Base-by-base conservation (phyloP, 768 basidiomycete species). In the Rhizopogon rudus region DNA sequence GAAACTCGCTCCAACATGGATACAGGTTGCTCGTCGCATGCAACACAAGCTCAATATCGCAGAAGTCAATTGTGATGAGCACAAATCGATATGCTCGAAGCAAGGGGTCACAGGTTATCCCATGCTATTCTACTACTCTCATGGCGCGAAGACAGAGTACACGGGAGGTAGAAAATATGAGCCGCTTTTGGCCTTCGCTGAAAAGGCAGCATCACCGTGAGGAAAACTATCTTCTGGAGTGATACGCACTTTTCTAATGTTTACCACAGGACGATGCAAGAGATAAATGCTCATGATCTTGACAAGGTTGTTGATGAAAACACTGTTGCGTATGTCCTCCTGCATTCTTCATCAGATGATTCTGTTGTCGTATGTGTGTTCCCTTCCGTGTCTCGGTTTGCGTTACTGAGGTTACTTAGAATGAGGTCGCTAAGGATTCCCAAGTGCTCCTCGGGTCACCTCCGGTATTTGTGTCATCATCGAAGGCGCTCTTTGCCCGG, bases 41-140 rank as follows among this genome's bases (percentile, higher is more conserved):
- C 80, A 87, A 60, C 74, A 78, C 57, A 84, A 84, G 46, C 74
- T 95, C 31, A 87, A 81, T 40, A 73, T 99, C 8, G 93, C 86
- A 2, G 85, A 96, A 58, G 87, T 99, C 13, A 83, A 99, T 65
- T 99, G 96, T 64, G 96, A 98, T 16, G 82, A 76, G 1, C 74
- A 94, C 61, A 73, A 76, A 41, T 68, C 76, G 0, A 65, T 94
- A 5, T 99, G 96, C 71, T 73, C 76, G 44, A 63, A 71, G 12
- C 77, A 93, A 54, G 79, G 77, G 3, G 78, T 99, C 16, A 66
- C 78, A 29, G 93, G 92, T 1, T 99, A 91, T 69, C 96, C 96
- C 1, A 91, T 87, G 48, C 73, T 98, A 41, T 71, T 83, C 42
- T 88, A 88, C 75, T 90, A 81, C 28, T 78, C 78, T 12, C 66